Percentiles rank a stretch among this genome's conserved stretches.
Evolutionary conservation across 148 eudicot genomes (phyloP).

Genomic region (Rhododendron kiyosumense): DNA sequence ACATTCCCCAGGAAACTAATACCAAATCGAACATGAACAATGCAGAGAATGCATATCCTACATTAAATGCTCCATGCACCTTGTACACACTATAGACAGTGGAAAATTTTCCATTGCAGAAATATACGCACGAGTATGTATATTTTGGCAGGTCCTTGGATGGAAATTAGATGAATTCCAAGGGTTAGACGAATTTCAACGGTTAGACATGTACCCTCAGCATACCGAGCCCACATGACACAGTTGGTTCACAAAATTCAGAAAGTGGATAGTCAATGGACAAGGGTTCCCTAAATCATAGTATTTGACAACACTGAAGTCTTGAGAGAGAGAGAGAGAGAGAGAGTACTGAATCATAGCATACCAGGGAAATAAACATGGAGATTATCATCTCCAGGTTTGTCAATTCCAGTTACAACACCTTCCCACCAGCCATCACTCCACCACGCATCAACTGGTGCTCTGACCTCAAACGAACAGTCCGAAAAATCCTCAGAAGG

Average conservation of each 20-base stretch:
- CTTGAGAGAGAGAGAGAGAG: not conserved
- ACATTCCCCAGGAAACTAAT: not conserved
- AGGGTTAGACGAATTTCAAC: not conserved
- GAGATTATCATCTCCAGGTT: conserved; percentile 11
- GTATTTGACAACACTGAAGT: not conserved
- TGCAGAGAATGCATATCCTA: not conserved
- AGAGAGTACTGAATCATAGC: not conserved
- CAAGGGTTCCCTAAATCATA: not conserved
- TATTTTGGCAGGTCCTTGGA: not conserved
- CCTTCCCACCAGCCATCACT: conserved; percentile 50
- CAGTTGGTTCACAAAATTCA: not conserved
- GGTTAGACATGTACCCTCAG: not conserved
- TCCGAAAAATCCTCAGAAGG: conserved; percentile 21
- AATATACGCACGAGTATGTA: not conserved
- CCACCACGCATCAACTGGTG: conserved; percentile 46
- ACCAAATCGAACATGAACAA: not conserved
- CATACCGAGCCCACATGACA: not conserved
- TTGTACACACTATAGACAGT: not conserved
- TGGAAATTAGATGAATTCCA: not conserved
- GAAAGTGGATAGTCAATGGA: not conserved
- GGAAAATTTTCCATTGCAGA: not conserved
- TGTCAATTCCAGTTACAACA: conserved; percentile 20
- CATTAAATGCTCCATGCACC: not conserved
- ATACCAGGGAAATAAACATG: conserved; percentile 43
- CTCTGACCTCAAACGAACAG: conserved; percentile 22